Evolutionary conservation across 495 filamentous ascomycete species (phyloP), one percentile per base, ranked within the genome.

Genomic region (Rostrohypoxylon terebratum): DNA sequence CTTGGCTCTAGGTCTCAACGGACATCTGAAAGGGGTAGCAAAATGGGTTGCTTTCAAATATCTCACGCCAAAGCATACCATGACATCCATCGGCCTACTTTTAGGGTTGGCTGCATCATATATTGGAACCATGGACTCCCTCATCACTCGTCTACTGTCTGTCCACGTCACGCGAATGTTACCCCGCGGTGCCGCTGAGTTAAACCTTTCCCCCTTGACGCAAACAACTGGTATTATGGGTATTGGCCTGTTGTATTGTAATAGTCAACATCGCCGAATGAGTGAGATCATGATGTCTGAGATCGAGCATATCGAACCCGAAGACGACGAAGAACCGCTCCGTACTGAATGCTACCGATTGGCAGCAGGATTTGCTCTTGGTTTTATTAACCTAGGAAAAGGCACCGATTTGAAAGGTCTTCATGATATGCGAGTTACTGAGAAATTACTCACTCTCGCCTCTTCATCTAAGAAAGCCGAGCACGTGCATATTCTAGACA

Each of bases 1-100:
- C 9, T 82, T 99, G 9, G 96, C 92, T 9, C 81, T 99, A 5
- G 96, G 96, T n/a, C 84, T 99, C 51, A 98, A 97, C 78, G 96
- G 96, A 0, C 96, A 98, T 82, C 84, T 99, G 36, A 96, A 92
- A 77, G 90, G 87, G 8, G 85, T 99, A 16, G 96, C 96, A 9
- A 98, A 97, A 80, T 98, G 96, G 96, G 91, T 98, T 23, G 94
- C 94, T 47, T 99, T 97, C 88, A 98, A 97, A 81, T 99, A 99
- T 69, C 81, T 99, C 31, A 98, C 96, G 0, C 96, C 96, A 2
- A 99, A 99, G 77, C 96, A 99, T 80, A 94, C 94, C 40, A 98
- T 98, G 95, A 98, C 95, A 10, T 98, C 96, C 6, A 96, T 99
- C 66, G 96, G 96, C 9, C 85, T 99, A 18, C 86, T 99, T 47